Base-by-base conservation (phyloP, 2,329 filamentous ascomycete species). In the Bimuria novae-zelandiae region DNA sequence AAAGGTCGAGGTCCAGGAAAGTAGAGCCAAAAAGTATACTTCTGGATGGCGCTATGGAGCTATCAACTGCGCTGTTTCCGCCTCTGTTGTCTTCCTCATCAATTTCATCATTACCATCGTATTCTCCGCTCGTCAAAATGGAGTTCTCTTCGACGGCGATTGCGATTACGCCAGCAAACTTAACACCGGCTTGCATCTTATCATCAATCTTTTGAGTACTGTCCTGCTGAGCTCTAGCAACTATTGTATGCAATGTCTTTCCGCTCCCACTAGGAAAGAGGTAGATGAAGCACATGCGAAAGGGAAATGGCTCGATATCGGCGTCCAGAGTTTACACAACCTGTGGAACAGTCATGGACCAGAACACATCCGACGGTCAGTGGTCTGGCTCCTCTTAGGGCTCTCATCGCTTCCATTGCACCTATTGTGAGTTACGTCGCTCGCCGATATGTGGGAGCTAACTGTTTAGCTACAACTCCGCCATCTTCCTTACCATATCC, bases 171-270 rank as follows among this genome's bases (percentile, higher is more conserved):
- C 52, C 3, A 16, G 52, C 14, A 21, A 39, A 27, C 16, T 56
- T 7, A 61, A 56, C 30, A 43, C 46, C n/a, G 47, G 19, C n/a
- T 17, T 79, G 1, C 80, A 83, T 64, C 60, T 82, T 17, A 51
- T 55, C n/a, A 55, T 83, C 59, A 83, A 83, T 64, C 51, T 72
- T 0, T 63, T 80, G 25, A 75, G 75, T 25, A 61, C 60, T 35
- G 22, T 56, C 3, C 40, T 63, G 4, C 47, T 63, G 14, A 54
- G 40, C 17, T 44, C 60, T 11, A 57, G 54, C 44, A 63, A 55
- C 21, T 61, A 59, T 42, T 55, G 52, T 25, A 63, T 63, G 60
- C 58, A 63, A 52, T 57, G 58, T 36, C 21, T 63, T 12, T 57
- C 52, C 8, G 57, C 60, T 29, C 60, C 60, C 8, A 59, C 60